These are phyloP conservation scores for Citeromyces siamensis DNA, from an alignment of 1,139 yeast species.

Conservation along the genomic window DNA sequence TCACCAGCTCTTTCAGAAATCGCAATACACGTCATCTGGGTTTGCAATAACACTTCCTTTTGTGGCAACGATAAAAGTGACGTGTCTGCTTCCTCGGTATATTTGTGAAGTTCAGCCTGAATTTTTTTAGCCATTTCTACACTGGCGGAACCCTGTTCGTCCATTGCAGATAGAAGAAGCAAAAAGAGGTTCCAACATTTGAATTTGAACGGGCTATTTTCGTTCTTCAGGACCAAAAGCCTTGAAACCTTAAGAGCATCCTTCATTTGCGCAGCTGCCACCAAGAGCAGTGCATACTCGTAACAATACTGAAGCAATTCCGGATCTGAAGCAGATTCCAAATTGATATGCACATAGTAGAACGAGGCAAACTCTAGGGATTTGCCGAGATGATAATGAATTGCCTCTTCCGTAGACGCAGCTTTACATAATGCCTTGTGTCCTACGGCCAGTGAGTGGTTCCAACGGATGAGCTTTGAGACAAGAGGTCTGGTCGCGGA, in stretches of 20 bases:
- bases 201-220: background rate
- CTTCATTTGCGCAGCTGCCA: background rate
- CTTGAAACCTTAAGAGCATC: background rate
- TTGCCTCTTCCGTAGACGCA: background rate
- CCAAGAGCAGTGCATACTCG: constrained; percentile 1
- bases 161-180: background rate
- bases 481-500: background rate
- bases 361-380: background rate
- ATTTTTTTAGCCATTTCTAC: background rate
- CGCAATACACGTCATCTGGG: constrained; percentile 68
- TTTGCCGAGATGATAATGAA: background rate
- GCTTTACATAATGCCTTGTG: background rate
- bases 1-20: constrained; percentile 53
- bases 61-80: background rate
- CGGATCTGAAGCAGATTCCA: background rate
- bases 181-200: background rate
- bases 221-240: background rate
- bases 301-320: background rate
- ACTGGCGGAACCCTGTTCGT: background rate
- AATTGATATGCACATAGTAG: background rate
- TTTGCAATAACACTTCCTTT: constrained; percentile 21
- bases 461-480: background rate
- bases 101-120: background rate
- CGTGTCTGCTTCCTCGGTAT: background rate
- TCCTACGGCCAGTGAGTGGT: background rate